Conservation (phyloP, 768 basidiomycete species). For the Hydnum rufescens region DNA sequence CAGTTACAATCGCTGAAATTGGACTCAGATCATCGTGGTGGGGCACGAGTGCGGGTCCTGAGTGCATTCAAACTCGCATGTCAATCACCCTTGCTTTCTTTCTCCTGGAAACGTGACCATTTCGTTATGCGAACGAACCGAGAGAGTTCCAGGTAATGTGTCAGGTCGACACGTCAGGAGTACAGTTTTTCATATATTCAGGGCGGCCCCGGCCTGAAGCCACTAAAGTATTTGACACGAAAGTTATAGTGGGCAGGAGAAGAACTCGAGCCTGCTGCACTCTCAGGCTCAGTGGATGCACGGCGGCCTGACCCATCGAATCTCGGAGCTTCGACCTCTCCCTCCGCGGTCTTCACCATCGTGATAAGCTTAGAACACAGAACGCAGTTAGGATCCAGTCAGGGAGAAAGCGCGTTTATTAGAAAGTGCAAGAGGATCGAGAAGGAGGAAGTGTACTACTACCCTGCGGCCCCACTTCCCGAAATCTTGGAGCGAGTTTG, state of each 20-base stretch:
- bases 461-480: conserved; percentile 89
- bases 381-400: neutral
- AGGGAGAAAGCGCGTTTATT: neutral
- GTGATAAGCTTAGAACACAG: conserved; percentile 59
- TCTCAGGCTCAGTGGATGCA: conserved; percentile 11
- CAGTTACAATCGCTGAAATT: no score
- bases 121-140: no score
- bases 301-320: conserved; percentile 23
- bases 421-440: neutral
- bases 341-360: conserved; percentile 39
- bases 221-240: conserved; percentile 69
- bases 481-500: conserved; percentile 82
- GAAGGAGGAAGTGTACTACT: conserved; percentile 17
- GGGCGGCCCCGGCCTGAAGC: no score
- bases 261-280: conserved; percentile 17
- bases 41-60: no score
- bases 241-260: conserved; percentile 81
- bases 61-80: no score
- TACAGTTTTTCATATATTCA: no score
- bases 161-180: no score
- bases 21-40: no score
- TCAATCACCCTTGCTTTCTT: no score
- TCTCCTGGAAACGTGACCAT: no score
- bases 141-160: no score
- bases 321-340: conserved; percentile 29